Conservation (phyloP, 768 basidiomycete genomes). For the Leccinum aurantiacum region DNA sequence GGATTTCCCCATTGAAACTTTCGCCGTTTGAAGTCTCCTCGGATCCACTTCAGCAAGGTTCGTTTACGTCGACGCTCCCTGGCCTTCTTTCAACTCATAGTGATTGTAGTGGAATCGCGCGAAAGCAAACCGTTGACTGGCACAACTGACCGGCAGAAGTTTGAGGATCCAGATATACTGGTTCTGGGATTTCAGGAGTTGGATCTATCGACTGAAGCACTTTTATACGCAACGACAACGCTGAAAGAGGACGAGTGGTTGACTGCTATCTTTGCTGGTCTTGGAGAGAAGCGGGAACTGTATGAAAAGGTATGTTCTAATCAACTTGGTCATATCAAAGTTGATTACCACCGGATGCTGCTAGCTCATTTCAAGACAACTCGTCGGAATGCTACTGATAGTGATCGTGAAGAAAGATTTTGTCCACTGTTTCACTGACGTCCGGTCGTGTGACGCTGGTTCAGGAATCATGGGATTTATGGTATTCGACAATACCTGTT, state of each 20-base stretch:
- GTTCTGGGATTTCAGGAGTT: constrained; percentile 82
- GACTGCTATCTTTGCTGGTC: constrained; percentile 59
- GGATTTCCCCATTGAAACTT: constrained; percentile 37
- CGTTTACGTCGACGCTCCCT: constrained; percentile 1
- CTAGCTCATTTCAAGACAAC: constrained; percentile 74
- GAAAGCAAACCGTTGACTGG: constrained; percentile 2
- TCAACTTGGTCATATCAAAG: not conserved
- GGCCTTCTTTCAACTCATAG: not conserved
- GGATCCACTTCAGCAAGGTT: constrained; percentile 26
- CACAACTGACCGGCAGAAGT: constrained; percentile 19
- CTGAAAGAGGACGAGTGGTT: constrained; percentile 71
- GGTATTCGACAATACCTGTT: constrained; percentile 39
- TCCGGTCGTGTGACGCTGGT: constrained; percentile 55
- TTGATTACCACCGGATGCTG: not conserved
- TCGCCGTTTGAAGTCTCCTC: constrained; percentile 36
- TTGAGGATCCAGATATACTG: constrained; percentile 60
- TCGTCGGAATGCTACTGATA: constrained; percentile 81
- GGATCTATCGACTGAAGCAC: constrained; percentile 74
- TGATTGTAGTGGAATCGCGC: constrained; percentile 7
- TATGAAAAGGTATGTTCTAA: constrained; percentile 61
- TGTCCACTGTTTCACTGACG: constrained; percentile 49
- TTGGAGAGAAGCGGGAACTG: constrained; percentile 61
- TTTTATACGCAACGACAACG: constrained; percentile 66
- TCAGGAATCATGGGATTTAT: constrained; percentile 78
- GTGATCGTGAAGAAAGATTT: constrained; percentile 60